Base-by-base conservation (phyloP, 179 eudicot genomes). In the Carnegiea gigantea region DNA sequence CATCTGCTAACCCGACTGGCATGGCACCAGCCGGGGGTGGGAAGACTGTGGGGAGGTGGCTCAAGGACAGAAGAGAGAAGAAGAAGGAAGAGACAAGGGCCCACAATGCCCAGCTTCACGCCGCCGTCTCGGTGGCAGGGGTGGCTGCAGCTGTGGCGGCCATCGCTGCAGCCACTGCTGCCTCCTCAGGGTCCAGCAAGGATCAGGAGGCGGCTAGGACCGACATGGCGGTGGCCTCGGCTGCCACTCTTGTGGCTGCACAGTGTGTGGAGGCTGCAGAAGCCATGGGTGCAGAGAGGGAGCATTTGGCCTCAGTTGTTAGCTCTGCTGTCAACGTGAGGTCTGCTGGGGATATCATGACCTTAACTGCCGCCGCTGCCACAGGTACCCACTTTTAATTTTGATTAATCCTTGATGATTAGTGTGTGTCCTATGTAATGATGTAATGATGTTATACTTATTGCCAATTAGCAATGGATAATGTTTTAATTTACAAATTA, bases 181-280 rank as follows among this genome's bases (percentile, higher is more conserved):
- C 98, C 8, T 84, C 95, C 0, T 90, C 98, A 1, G 90, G 89
- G 26, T 65, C 85, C 0, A 81, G 88, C 44, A 93, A 95, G 85
- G 97, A 95, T 23, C 93, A 87, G 77, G 91, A 90, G 78, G 86
- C 85, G 86, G 88, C 94, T 0, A 89, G 90, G 84, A 94, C 98
- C 0, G 97, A 94, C 80, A 89, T 94, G 96, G 99, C 98, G 0
- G 91, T 94, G 54, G 98, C 99, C 2, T 91, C 99, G 51, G 99
- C 99, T 28, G 98, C 99, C 38, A 91, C 99, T 0, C 86, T 95
- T 77, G 97, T 95, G 65, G 99, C 99, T 12, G 97, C 99, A 43
- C 99, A 95, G 72, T 95, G 99, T 36, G 99, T 95, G 0, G 99
- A 95, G 78, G 98, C 99, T 0, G 99, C 99, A 11, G 99, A 95